A percentile compares a stretch with the other conserved stretches of the same genome.
phyloP scores from a whole-genome alignment of 495 filamentous ascomycete genomes.

The Aspergillus asperescens region DNA sequence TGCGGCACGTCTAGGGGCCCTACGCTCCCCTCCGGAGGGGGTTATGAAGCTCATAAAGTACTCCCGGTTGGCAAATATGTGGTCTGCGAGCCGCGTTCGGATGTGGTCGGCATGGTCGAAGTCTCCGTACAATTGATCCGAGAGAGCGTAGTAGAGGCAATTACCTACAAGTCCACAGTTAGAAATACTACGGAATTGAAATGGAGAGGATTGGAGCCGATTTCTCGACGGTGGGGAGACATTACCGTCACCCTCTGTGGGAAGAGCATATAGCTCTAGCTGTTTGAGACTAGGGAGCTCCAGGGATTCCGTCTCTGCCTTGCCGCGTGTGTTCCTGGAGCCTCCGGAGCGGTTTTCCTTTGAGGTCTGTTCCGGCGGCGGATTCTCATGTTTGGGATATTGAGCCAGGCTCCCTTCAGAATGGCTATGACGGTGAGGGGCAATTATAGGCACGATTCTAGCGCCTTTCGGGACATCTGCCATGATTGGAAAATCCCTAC shows the following conservation, averaged over 20 bases:
- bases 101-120: constrained; percentile 55
- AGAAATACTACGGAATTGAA: constrained; percentile 17
- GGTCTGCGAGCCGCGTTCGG: constrained; percentile 54
- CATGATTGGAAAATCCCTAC: constrained; percentile 37
- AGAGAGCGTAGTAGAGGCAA: constrained; percentile 73
- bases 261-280: constrained; percentile 38
- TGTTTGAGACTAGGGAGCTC: constrained; percentile 37
- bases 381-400: constrained; percentile 9
- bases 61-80: constrained; percentile 55
- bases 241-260: constrained; percentile 45
- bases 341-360: constrained; percentile 8
- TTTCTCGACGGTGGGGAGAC: background rate
- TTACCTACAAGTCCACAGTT: constrained; percentile 47
- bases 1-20: constrained; percentile 58
- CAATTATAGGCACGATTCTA: constrained; percentile 48
- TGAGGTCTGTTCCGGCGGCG: constrained; percentile 3
- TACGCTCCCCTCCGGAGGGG: constrained; percentile 54
- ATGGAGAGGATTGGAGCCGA: background rate
- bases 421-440: constrained; percentile 22
- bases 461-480: constrained; percentile 38
- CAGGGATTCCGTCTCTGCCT: constrained; percentile 26
- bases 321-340: constrained; percentile 17
- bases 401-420: constrained; percentile 13
- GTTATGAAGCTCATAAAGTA: constrained; percentile 66
- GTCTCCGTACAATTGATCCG: constrained; percentile 66